Base-by-base conservation (phyloP, 2,329 filamentous ascomycete species). In the Cercospora brassicicola region DNA sequence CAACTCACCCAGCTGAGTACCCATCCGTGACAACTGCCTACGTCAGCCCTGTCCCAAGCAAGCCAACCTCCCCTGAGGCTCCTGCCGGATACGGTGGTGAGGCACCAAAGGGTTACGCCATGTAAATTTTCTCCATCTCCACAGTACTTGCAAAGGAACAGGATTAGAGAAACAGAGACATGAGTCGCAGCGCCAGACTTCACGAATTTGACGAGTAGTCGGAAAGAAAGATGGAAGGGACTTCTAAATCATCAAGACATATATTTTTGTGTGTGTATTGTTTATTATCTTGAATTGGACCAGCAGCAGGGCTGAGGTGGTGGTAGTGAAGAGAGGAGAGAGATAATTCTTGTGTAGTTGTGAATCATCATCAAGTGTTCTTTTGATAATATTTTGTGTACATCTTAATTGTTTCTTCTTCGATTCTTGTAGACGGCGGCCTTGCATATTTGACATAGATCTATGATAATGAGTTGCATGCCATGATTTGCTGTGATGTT, bases 161-260 rank as follows among this genome's bases (percentile, higher is more conserved):
- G 23, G 23, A 42, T 42, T 42, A 42, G 36, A 55, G 20, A 26
- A 26, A 55, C 48, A 28, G 23, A 18, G n/a, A 23, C 45, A 51
- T 51, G n/a, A 61, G 59, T 63, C 59, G 53, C 65, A 48, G 45
- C 13, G 48, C 48, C 59, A 67, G 60, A 62, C 60, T 64, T 69
- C 60, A 69, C 67, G 67, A 69, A 57, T 65, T 67, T 65, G 67
- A 67, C 61, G 65, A 33, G 59, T 59, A 45, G 55, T 62, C 48
- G 48, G 48, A 53, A 23, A 28, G 48, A 55, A 28, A 28, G 23
- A 55, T 23, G 45, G 20, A 48, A 23, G 30, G 36, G 59, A 62
- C 39, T 57, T 30, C 30, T 55, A 61, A 56, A 33, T n/a, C 23
- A 36, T 31, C 45, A 33, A 23, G 23, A 23, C 23, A 23, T 23